Evolutionary conservation across 768 basidiomycete genomes (phyloP).

Genomic region (Phylloporus rhodoxanthus): DNA sequence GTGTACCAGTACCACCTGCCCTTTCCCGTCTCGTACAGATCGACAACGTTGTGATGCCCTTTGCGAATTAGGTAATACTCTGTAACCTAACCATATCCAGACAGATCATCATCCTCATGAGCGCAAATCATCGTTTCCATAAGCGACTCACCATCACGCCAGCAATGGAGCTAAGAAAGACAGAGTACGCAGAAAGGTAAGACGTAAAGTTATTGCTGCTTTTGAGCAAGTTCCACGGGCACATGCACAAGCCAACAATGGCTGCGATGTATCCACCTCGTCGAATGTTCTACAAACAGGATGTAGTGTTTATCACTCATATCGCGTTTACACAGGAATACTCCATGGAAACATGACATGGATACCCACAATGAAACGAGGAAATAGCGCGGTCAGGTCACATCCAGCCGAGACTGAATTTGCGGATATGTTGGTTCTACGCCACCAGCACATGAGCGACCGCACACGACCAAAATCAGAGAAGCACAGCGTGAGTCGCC

Average conservation of each 20-base stretch:
- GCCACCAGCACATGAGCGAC: constrained; percentile 1
- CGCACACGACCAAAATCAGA: constrained; percentile 6
- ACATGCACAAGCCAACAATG: constrained; percentile 66
- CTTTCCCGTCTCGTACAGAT: constrained; percentile 55
- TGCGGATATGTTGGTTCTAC: constrained; percentile 72
- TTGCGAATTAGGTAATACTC: constrained; percentile 73
- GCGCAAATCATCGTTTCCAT: not conserved
- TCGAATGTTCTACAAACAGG: constrained; percentile 57
- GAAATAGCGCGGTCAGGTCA: constrained; percentile 72
- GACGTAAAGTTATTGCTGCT: constrained; percentile 72
- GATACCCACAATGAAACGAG: constrained; percentile 60
- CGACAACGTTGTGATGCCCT: constrained; percentile 64
- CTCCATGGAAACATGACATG: constrained; percentile 1
- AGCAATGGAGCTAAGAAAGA: constrained; percentile 75
- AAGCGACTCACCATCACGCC: constrained; percentile 62
- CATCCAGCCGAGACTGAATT: constrained; percentile 82
- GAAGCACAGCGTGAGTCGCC: constrained; percentile 10
- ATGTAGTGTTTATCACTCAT: not conserved
- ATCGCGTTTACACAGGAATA: not conserved
- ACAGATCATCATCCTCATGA: not conserved
- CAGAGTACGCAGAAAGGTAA: constrained; percentile 77
- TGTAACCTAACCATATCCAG: constrained; percentile 43
- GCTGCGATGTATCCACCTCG: constrained; percentile 83
- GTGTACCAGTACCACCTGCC: constrained; percentile 75
- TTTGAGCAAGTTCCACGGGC: constrained; percentile 72